phyloP scores from a whole-genome alignment of 176 grass and related monocot species.

The Thalia dealbata region DNA sequence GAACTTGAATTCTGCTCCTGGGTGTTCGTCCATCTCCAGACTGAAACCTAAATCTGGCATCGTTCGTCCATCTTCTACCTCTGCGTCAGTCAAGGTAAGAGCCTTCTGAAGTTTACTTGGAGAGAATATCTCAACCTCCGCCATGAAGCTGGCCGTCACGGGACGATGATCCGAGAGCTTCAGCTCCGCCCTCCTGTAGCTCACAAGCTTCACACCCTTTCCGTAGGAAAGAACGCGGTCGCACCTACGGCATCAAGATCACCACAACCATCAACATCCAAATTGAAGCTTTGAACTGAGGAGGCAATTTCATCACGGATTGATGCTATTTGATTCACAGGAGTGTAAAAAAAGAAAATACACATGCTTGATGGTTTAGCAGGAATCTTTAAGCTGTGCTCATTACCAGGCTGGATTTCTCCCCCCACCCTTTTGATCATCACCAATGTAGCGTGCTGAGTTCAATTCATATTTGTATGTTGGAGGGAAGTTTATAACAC shows the following conservation, averaged over 20 bases:
- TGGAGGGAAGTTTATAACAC: constrained; percentile 62
- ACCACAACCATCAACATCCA: background rate
- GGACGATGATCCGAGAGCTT: constrained; percentile 78
- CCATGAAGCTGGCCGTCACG: constrained; percentile 52
- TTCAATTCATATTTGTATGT: constrained; percentile 73
- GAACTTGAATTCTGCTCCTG: background rate
- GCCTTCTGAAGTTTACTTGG: constrained; percentile 75
- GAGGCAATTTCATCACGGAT: constrained; percentile 1
- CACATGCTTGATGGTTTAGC: too few relatives aligned
- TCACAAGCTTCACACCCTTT: constrained; percentile 43
- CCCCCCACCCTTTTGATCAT: constrained; percentile 50
- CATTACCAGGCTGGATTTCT: constrained; percentile 70
- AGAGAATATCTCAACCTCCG: constrained; percentile 74
- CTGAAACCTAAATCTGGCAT: constrained; percentile 50
- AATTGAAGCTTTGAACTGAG: background rate
- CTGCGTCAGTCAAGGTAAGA: constrained; percentile 69
- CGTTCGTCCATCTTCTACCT: constrained; percentile 53
- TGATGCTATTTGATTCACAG: too few relatives aligned
- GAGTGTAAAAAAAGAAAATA: too few relatives aligned
- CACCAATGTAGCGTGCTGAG: constrained; percentile 47
- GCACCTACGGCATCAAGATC: constrained; percentile 26
- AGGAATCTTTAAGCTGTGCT: too few relatives aligned
- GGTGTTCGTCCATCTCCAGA: background rate
- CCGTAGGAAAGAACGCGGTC: constrained; percentile 64
- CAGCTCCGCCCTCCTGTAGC: constrained; percentile 46